Percentiles rank a stretch among this genome's conserved stretches.
Conservation (phyloP, 768 basidiomycete genomes). For the Lyophyllum shimeji region DNA sequence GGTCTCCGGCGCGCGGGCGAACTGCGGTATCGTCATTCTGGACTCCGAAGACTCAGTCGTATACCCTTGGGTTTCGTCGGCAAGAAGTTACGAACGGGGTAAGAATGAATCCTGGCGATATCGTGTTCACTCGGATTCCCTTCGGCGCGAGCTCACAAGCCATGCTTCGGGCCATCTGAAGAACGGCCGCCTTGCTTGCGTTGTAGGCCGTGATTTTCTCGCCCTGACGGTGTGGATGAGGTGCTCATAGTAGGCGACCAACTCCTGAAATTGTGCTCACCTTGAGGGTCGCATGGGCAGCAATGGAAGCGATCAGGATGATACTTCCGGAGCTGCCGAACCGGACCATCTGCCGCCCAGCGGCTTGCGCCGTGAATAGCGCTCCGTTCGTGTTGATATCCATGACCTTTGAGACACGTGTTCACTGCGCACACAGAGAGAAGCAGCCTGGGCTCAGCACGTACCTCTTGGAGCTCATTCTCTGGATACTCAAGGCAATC, state of each 20-base stretch:
- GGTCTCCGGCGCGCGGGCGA: conserved; percentile 57
- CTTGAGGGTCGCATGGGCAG: conserved; percentile 34
- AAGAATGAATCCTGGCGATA: conserved; percentile 76
- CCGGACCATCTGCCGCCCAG: conserved; percentile 58
- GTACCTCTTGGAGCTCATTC: conserved; percentile 61
- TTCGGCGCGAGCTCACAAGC: conserved; percentile 70
- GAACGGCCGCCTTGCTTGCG: conserved; percentile 69
- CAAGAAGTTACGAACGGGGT: conserved; percentile 46
- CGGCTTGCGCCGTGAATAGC: conserved; percentile 63
- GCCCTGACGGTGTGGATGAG: conserved; percentile 35
- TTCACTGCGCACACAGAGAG: not conserved
- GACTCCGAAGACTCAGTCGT: not conserved
- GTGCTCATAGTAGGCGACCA: not conserved
- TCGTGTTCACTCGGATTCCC: conserved; percentile 68
- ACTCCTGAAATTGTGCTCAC: conserved; percentile 27
- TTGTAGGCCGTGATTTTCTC: conserved; percentile 64
- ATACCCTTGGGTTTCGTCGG: not conserved
- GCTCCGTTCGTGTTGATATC: conserved; percentile 67
- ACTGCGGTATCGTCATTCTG: conserved; percentile 71
- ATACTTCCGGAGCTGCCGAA: conserved; percentile 56
- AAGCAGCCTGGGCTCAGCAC: conserved; percentile 7
- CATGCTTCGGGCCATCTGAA: conserved; percentile 79
- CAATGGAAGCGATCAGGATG: conserved; percentile 66
- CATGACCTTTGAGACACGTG: conserved; percentile 46
- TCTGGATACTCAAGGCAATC: conserved; percentile 69